Evolutionary conservation across 257 asterid genomes (phyloP), one percentile per base, ranked within the genome.

Genomic region (Henckelia pumila): DNA sequence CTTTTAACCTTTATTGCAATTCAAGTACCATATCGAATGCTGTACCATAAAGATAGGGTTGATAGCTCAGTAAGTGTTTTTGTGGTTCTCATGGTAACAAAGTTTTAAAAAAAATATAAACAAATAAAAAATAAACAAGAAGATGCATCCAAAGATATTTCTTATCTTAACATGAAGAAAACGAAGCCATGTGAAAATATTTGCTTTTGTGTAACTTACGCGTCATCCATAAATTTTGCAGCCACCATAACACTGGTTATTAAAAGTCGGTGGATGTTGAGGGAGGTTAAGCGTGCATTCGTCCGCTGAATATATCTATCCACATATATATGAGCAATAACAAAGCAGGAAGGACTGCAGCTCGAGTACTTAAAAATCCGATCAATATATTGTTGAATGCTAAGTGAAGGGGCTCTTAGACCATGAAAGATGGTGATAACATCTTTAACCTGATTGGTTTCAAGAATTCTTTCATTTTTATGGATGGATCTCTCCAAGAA

Each of bases 161-260:
- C 8, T 22, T 44, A 28, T 32, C 8, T 22, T 44, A 28, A 19
- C 58, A 20, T 4, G 7, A 8, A 7, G 47, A 50, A 26, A 19
- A 55, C n/a, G 17, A 59, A 58, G 59, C 56, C 9, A 67, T 0
- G 25, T 10, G 16, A 22, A 53, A 44, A 52, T 8, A 64, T 3
- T 8, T 8, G 71, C 19, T 32, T 52, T 16, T 49, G 33, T 29
- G 17, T 23, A 65, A 85, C 96, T 93, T 82, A 94, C 99, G 89
- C 92, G 60, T 94, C 97, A 61, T 94, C 99, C 73, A 87, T 82
- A 72, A 84, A 94, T 73, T 94, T 94, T 25, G 96, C 96, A 2
- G 99, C 97, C 73, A 91, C 87, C 99, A 91, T 88, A 53, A 91
- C 79, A 33, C 99, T 83, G 26, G 96, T 91, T 72, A 94, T 88